These are phyloP conservation scores for Dalbergia oliveri DNA, from an alignment of 306 rosid genomes.

Conservation along the genomic window DNA sequence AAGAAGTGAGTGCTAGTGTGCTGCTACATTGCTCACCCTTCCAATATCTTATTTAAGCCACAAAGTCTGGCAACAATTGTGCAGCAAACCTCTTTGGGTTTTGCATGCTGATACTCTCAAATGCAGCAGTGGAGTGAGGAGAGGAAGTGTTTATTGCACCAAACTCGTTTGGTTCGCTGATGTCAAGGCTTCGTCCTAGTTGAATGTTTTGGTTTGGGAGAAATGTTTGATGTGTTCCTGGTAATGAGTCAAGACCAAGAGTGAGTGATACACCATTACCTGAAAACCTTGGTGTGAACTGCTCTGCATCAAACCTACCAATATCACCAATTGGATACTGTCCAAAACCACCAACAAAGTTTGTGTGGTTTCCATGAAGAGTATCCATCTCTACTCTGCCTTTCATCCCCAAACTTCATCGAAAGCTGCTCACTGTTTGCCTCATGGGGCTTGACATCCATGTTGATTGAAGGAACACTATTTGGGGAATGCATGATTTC, in stretches of 20 bases:
- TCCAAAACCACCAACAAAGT: constrained; percentile 89
- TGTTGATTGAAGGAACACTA: constrained; percentile 56
- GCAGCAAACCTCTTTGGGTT: constrained; percentile 95
- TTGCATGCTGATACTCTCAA: constrained; percentile 83
- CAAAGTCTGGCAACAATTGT: constrained; percentile 93
- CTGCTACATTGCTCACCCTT: constrained; percentile 44
- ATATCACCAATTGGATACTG: constrained; percentile 94
- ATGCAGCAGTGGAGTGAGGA: constrained; percentile 84
- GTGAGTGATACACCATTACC: constrained; percentile 94
- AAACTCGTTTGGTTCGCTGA: constrained; percentile 74
- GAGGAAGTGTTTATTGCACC: constrained; percentile 74
- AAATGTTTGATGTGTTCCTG: constrained; percentile 76
- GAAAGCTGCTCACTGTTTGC: constrained; percentile 58
- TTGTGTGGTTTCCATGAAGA: constrained; percentile 84
- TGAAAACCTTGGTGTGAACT: constrained; percentile 79
- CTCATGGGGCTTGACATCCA: constrained; percentile 66
- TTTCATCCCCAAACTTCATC: constrained; percentile 74
- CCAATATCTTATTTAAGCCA: constrained; percentile 57
- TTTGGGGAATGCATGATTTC: constrained; percentile 63
- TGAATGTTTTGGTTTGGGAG: constrained; percentile 85
- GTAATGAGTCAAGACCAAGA: constrained; percentile 88
- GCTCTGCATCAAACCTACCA: constrained; percentile 84
- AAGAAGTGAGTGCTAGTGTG: constrained; percentile 23
- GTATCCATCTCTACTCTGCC: constrained; percentile 85
- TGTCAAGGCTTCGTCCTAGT: constrained; percentile 78